These are phyloP conservation scores for Hsuehochloa calcarea DNA, from an alignment of 176 grass and related monocot genomes.

Conservation along the genomic window DNA sequence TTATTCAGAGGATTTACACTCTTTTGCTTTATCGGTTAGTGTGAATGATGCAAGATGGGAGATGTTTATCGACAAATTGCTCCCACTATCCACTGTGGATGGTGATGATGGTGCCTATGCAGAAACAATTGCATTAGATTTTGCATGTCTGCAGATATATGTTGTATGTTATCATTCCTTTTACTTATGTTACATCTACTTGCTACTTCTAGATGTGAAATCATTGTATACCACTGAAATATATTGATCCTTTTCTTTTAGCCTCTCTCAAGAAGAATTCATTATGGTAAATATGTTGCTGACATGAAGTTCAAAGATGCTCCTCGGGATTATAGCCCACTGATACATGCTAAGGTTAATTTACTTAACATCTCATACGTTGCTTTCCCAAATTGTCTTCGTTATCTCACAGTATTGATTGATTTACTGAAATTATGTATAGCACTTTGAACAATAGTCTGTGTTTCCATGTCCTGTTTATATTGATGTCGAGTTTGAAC, in stretches of 20 bases:
- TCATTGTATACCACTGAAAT: no score
- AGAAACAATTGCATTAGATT: slow-evolving; percentile 65
- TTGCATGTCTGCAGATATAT: slow-evolving; percentile 30
- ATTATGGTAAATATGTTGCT: no score
- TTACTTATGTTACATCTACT: fast-evolving
- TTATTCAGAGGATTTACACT: slow-evolving; percentile 60
- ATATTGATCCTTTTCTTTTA: no score
- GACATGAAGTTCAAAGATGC: no score
- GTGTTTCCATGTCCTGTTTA: neutral
- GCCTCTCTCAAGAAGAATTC: no score
- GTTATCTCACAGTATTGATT: neutral
- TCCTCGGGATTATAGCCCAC: no score
- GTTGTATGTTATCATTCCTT: fast-evolving
- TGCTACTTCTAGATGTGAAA: no score
- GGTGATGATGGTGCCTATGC: slow-evolving; percentile 79
- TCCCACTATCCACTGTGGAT: slow-evolving; percentile 68
- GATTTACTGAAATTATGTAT: neutral
- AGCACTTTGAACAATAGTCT: neutral
- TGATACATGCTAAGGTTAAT: no score
- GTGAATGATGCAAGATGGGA: slow-evolving; percentile 79
- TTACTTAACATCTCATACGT: no score
- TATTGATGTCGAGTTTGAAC: neutral
- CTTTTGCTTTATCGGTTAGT: slow-evolving; percentile 47
- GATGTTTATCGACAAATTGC: slow-evolving; percentile 75
- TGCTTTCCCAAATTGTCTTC: no score